These are phyloP conservation scores for Aureobasidium vineae DNA, from an alignment of 2,329 filamentous ascomycete genomes.

Conservation along the genomic window DNA sequence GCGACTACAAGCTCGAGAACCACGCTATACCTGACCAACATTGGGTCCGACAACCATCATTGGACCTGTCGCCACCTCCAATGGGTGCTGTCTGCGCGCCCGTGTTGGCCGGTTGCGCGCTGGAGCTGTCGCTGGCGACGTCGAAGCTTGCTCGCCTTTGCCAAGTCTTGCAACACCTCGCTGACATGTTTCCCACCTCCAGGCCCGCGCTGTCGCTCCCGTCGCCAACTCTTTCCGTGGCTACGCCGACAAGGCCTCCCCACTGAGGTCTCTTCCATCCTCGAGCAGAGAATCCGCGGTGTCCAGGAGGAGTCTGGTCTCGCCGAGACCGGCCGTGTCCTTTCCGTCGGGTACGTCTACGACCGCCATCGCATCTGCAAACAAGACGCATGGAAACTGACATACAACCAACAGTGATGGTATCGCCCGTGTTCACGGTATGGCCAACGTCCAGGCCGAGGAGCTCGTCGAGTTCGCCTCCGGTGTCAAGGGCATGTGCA, in stretches of 20 bases:
- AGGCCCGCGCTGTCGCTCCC: conserved; percentile 86
- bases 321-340: conserved; percentile 97
- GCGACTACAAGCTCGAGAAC: conserved; percentile 44
- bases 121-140: conserved; percentile 22
- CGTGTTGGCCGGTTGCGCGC: conserved; percentile 9
- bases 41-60: conserved; percentile 29
- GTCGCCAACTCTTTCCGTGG: conserved; percentile 75
- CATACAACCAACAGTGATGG: conserved; percentile 71
- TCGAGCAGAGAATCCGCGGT: conserved; percentile 98
- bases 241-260: conserved; percentile 93
- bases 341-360: conserved; percentile 90
- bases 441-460: conserved; percentile 99
- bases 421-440: conserved; percentile 99
- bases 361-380: conserved; percentile 31
- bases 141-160: conserved; percentile 18
- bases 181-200: conserved; percentile 50
- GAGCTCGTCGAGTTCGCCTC: conserved; percentile 99
- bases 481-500: conserved; percentile 99
- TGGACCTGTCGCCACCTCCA: conserved; percentile 36
- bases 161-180: conserved; percentile 36
- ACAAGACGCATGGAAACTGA: conserved; percentile 37
- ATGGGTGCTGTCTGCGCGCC: conserved; percentile 27
- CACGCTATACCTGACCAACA: conserved; percentile 32
- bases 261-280: conserved; percentile 98
- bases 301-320: conserved; percentile 95